Percentiles rank a stretch among this genome's conserved stretches.
These are phyloP conservation scores for Insectozyma bohioensis DNA, from an alignment of 1,139 yeast species.

Conservation along the genomic window DNA sequence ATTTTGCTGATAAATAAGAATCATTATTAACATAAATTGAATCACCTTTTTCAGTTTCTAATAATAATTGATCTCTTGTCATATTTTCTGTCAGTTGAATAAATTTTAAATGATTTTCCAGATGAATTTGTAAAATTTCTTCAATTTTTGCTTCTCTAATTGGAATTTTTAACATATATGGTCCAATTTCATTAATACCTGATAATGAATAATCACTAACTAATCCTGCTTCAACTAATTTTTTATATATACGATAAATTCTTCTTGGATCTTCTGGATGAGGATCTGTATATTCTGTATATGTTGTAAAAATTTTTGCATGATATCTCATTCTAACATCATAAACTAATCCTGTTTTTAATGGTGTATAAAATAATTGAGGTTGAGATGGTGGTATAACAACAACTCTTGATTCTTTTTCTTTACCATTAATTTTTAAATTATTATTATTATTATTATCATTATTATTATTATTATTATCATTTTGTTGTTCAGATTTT, in stretches of 20 bases:
- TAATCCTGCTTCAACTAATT: conserved; percentile 90
- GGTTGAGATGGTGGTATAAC: conserved; percentile 59
- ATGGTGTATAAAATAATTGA: conserved; percentile 61
- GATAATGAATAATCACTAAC: conserved; percentile 77
- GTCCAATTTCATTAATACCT: conserved; percentile 85
- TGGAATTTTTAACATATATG: conserved; percentile 83
- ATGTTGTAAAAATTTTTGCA: conserved; percentile 88
- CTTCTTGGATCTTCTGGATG: conserved; percentile 99
- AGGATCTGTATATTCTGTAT: conserved; percentile 93
- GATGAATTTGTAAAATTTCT: conserved; percentile 85
- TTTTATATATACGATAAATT: conserved; percentile 88
- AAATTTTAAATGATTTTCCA: conserved; percentile 74
- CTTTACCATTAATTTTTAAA: not conserved
- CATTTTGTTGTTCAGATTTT: too few relatives aligned
- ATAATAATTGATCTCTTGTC: conserved; percentile 74
- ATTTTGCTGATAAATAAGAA: conserved; percentile 79
- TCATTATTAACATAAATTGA: conserved; percentile 95
- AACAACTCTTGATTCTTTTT: conserved; percentile 19
- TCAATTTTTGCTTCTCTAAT: conserved; percentile 85
- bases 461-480: conserved; percentile 4
- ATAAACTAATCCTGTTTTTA: conserved; percentile 91
- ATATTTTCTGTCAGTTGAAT: conserved; percentile 75
- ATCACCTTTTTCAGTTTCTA: conserved; percentile 89
- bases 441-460: conserved; percentile 1
- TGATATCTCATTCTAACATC: conserved; percentile 98